phyloP scores from a whole-genome alignment of 202 grass and related monocot genomes.

The Musa balbisiana region DNA sequence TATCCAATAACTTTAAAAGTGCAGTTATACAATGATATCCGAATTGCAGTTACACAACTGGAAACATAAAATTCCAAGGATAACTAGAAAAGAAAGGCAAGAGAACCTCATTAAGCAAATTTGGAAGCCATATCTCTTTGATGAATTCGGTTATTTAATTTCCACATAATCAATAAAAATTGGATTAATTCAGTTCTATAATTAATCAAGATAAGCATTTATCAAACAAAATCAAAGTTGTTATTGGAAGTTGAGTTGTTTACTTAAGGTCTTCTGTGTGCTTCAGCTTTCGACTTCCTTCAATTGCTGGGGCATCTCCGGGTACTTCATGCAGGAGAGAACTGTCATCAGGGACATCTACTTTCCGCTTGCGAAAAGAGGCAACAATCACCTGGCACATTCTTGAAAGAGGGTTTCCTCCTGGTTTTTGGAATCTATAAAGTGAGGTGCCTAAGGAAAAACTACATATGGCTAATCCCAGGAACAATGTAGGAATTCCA shows the following conservation, averaged over 20 bases:
- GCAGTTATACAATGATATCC: too few relatives aligned
- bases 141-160: too few relatives aligned
- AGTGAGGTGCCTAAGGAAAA: background rate
- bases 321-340: background rate
- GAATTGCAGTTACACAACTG: too few relatives aligned
- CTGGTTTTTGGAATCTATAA: slow-evolving; percentile 7
- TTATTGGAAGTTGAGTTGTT: background rate
- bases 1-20: too few relatives aligned
- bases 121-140: too few relatives aligned
- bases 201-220: too few relatives aligned
- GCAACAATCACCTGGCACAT: slow-evolving; percentile 11
- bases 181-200: too few relatives aligned
- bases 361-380: background rate
- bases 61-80: too few relatives aligned
- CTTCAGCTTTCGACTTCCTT: background rate
- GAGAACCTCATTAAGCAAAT: too few relatives aligned
- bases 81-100: too few relatives aligned
- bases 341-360: background rate
- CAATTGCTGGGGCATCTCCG: background rate
- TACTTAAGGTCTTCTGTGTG: slow-evolving; percentile 1
- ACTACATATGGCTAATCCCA: background rate
- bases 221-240: too few relatives aligned
- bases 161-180: too few relatives aligned
- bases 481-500: background rate
- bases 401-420: slow-evolving; percentile 9